Percentiles rank a stretch among this genome's conserved stretches.
Evolutionary conservation across 805 yeast species (phyloP).

Genomic region (Saccharomyces mikatae): DNA sequence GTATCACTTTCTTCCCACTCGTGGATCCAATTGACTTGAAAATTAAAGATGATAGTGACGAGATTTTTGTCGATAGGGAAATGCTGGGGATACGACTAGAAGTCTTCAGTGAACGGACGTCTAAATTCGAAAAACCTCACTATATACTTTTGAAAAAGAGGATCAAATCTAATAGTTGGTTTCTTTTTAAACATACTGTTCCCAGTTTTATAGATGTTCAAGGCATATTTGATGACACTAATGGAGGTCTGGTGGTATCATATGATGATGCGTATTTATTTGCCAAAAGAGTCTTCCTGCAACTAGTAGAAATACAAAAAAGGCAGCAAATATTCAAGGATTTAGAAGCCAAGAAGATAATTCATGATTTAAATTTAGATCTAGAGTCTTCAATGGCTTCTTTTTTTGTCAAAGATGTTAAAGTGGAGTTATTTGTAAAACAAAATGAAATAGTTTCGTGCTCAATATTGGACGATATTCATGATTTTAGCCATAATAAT

Average conservation of each 20-base stretch:
- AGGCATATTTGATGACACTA: conserved; percentile 11
- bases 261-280: conserved; percentile 20
- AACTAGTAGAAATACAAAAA: conserved; percentile 8
- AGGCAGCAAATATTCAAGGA: conserved; percentile 12
- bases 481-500: conserved; percentile 2
- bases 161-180: conserved; percentile 25
- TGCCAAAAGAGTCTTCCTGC: conserved; percentile 21
- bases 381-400: conserved; percentile 12
- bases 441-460: conserved; percentile 15
- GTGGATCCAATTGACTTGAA: conserved; percentile 30
- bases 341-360: conserved; percentile 9
- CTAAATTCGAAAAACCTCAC: conserved; percentile 30
- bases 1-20: conserved; percentile 35
- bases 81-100: conserved; percentile 36
- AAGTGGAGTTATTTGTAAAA: conserved; percentile 13
- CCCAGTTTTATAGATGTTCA: conserved; percentile 26
- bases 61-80: conserved; percentile 11
- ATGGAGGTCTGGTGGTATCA: conserved; percentile 8
- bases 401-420: conserved; percentile 4
- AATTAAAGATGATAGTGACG: conserved; percentile 7
- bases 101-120: conserved; percentile 23
- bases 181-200: conserved; percentile 32
- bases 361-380: conserved; percentile 17
- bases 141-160: conserved; percentile 30
- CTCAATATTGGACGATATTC: conserved; percentile 5